Conservation (phyloP, 345 rosid species). For the Abelmoschus esculentus region DNA sequence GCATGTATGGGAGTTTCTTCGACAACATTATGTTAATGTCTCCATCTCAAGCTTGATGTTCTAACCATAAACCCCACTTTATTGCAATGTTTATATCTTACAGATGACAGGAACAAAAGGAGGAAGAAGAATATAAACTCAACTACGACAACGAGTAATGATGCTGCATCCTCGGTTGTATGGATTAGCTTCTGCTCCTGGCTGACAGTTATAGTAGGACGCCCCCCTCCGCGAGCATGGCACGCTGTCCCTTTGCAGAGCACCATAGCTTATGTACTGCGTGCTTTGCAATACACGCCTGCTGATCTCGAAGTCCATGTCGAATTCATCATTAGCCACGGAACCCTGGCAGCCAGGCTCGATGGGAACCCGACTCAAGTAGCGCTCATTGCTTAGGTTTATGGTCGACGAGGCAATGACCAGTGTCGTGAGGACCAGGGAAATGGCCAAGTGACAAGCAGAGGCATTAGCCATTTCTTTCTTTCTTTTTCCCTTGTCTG, state of each 20-base stretch:
- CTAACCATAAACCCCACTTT: background rate
- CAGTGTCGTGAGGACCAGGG: slow-evolving; percentile 15
- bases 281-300: slow-evolving; percentile 60
- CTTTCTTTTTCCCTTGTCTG: slow-evolving; percentile 2
- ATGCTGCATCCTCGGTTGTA: slow-evolving; percentile 68
- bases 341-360: slow-evolving; percentile 31
- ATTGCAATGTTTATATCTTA: slow-evolving; percentile 2
- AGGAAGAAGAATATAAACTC: slow-evolving; percentile 4
- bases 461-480: slow-evolving; percentile 28
- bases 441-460: slow-evolving; percentile 19
- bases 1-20: no score
- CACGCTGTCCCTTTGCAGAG: slow-evolving; percentile 52
- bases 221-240: slow-evolving; percentile 84
- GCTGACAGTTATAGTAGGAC: slow-evolving; percentile 74
- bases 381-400: no score
- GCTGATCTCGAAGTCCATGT: slow-evolving; percentile 49
- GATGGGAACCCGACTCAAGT: background rate
- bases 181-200: slow-evolving; percentile 71
- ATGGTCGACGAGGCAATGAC: slow-evolving; percentile 21
- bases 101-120: background rate
- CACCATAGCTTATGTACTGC: slow-evolving; percentile 61
- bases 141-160: slow-evolving; percentile 68
- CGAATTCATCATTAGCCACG: slow-evolving; percentile 34
- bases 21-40: no score
- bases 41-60: background rate